These are phyloP conservation scores for Gossypium gossypioides DNA, from an alignment of 441 rosid species.

Conservation along the genomic window DNA sequence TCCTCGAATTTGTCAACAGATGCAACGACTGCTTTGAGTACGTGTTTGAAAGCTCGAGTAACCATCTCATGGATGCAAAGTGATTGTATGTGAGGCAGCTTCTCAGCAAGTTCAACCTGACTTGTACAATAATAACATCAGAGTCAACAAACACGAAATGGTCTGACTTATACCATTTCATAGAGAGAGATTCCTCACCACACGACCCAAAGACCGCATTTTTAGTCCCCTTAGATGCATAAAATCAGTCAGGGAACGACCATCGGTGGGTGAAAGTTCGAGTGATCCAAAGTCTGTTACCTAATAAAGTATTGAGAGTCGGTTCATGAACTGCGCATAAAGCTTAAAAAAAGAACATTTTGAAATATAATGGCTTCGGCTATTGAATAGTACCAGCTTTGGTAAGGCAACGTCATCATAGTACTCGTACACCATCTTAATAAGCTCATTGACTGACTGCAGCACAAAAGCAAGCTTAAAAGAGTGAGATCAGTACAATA, in stretches of 20 bases:
- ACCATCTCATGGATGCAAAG: conserved; percentile 70
- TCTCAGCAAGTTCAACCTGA: conserved; percentile 51
- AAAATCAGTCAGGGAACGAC: conserved; percentile 53
- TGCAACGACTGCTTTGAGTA: conserved; percentile 40
- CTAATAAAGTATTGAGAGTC: conserved; percentile 24
- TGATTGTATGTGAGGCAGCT: conserved; percentile 61
- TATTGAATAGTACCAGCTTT: conserved; percentile 39
- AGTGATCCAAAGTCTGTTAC: conserved; percentile 60
- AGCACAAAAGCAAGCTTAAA: conserved; percentile 11
- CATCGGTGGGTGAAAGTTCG: conserved; percentile 63
- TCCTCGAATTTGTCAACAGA: conserved; percentile 29
- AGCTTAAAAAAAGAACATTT: not conserved
- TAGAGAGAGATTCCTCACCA: conserved; percentile 33
- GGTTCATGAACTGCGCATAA: conserved; percentile 5
- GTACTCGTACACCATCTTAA: conserved; percentile 38
- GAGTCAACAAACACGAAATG: conserved; percentile 3
- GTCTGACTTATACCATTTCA: not conserved
- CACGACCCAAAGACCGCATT: conserved; percentile 44
- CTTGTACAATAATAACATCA: conserved; percentile 11
- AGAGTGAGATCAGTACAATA: conserved; percentile 10
- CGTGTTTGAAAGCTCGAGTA: conserved; percentile 56
- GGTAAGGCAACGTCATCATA: conserved; percentile 56
- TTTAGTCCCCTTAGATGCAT: conserved; percentile 65
- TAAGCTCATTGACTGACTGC: conserved; percentile 48
- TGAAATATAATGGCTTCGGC: not conserved